Evolutionary conservation across 1,139 yeast genomes (phyloP).

Genomic region (Nakaseomyces sp.): DNA sequence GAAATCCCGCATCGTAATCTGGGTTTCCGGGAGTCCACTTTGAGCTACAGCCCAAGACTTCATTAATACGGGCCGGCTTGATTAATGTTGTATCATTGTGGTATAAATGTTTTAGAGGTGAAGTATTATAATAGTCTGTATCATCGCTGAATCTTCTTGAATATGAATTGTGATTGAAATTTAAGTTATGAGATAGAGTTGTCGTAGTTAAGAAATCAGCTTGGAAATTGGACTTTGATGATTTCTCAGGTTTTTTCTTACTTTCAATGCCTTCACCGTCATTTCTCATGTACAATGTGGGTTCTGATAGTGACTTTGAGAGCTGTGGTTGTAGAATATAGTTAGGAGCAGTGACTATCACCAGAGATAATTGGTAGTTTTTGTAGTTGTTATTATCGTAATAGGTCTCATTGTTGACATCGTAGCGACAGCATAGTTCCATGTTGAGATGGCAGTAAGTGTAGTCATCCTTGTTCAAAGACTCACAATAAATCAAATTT

Average conservation of each 20-base stretch:
- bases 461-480: not conserved
- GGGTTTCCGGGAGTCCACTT: not conserved
- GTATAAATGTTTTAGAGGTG: conserved; percentile 25
- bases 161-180: conserved; percentile 1
- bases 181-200: not conserved
- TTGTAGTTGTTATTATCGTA: conserved; percentile 30
- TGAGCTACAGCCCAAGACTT: conserved; percentile 9
- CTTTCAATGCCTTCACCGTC: not conserved
- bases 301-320: not conserved
- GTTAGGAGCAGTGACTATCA: conserved; percentile 4
- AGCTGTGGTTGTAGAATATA: not conserved
- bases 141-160: conserved; percentile 24
- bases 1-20: conserved; percentile 1
- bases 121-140: conserved; percentile 27
- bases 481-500: conserved; percentile 15
- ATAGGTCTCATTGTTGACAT: conserved; percentile 28
- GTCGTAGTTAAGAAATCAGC: conserved; percentile 2
- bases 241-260: not conserved
- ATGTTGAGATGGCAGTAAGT: conserved; percentile 14
- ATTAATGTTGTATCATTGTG: conserved; percentile 17
- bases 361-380: conserved; percentile 15
- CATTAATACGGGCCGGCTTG: conserved; percentile 18
- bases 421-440: conserved; percentile 29
- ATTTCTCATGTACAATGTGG: not conserved
- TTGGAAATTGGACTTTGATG: not conserved